Evolutionary conservation across 1,139 yeast genomes (phyloP), one percentile per base, ranked within the genome.

Genomic region (Nadsonia starkeyi-henricii): DNA sequence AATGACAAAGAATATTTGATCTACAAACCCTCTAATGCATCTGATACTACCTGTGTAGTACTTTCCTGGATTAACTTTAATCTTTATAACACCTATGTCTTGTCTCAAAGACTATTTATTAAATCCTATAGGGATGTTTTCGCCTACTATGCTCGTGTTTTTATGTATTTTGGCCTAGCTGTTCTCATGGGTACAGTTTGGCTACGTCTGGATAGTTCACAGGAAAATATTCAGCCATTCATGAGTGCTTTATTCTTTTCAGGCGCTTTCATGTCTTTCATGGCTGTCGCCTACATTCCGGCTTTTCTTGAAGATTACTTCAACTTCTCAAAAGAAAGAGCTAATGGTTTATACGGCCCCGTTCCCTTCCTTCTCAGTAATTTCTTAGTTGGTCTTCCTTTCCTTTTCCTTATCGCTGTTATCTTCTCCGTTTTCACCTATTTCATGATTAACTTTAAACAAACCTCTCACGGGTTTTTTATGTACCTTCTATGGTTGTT

Each of bases 231-330:
- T 47, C 71, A 68, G 53, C 66, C 68, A 9, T 67, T 63, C 50
- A 65, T 62, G 48, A 68, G 65, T 56, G 73, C 73, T 18, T 64
- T 69, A 23, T 69, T 69, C 58, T 69, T 68, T 53, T 65, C 69
- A 2, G 71, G 71, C 13, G 72, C 72, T 1, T 69, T 69, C 55
- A 68, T 69, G 72, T 68, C 71, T 8, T 68, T 68, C 52, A 68
- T 68, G 71, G 61, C 72, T 1, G 72, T 69, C 33, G 73, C 73
- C 2, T 69, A 69, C 51, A 67, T 69, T 48, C 73, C 73, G 2
- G 63, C 72, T 5, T 68, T 58, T 50, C 55, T 69, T 33, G 73
- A 69, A 53, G 73, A 69, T 50, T 63, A 57, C 48, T 47, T 54
- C 15, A 52, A 64, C 23, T 69, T 56, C 54, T 57, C 55, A 43